Evolutionary conservation across 2,329 filamentous ascomycete genomes (phyloP), one percentile per base, ranked within the genome.

Genomic region (Xylaria sp.): DNA sequence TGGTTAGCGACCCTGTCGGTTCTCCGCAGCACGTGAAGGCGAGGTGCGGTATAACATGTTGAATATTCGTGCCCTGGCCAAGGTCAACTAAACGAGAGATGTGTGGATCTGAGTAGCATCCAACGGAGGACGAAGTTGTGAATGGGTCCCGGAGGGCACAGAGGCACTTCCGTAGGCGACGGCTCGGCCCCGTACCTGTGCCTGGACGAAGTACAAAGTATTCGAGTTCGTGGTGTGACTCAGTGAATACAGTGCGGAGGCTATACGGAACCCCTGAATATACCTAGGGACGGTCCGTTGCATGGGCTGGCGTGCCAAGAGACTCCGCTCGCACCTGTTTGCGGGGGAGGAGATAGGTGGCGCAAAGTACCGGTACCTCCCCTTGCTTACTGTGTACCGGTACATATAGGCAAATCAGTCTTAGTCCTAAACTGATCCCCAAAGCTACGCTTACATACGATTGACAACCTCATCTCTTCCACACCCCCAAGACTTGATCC

Each of bases 311-410:
- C 10, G 5, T 15, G 51, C 51, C 25, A 54, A 54, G 51, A 15
- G 9, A n/a, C 51, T 34, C 51, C 28, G 37, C 52, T n/a, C 28
- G 52, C 2, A 8, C 18, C 28, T 37, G 15, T 55, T 32, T 55
- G 52, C 52, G 52, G 52, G 28, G 52, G 10, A n/a, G 10, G 18
- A 20, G 7, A 37, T 37, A 32, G 12, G 9, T 32, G 51, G 28
- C 25, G n/a, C 51, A n/a, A 60, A 50, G 57, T 60, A 60, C 20
- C 44, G 57, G 18, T 60, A 60, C 57, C 28, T 50, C 57, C 2
- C 25, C 2, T 28, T 46, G 23, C 13, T 54, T 10, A 20, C 39
- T 32, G 25, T 15, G 28, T 60, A 50, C 28, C 44, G 8, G 41
- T 37, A 48, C 57, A 60, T 23, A 18, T 44, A 23, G 34, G 25